These are phyloP conservation scores for Gentiana dahurica DNA, from an alignment of 257 asterid species.

Conservation along the genomic window DNA sequence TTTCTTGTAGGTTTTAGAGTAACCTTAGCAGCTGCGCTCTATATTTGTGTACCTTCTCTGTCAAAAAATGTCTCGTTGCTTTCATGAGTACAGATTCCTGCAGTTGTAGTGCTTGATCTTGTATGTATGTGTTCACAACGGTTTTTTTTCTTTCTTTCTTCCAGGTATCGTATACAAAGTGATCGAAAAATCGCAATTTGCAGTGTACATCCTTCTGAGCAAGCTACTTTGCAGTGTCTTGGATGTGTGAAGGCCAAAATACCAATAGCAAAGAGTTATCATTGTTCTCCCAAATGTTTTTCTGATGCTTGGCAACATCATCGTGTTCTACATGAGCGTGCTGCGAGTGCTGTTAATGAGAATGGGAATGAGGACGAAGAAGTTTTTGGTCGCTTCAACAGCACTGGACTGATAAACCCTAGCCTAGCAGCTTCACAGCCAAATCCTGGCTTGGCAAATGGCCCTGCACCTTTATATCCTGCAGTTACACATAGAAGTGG, in stretches of 20 bases:
- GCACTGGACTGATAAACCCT: conserved; percentile 39
- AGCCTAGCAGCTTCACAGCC: conserved; percentile 42
- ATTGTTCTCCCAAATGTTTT: conserved; percentile 85
- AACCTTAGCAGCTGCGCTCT: no score
- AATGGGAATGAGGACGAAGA: conserved; percentile 90
- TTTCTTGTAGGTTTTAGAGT: no score
- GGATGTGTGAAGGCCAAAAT: conserved; percentile 87
- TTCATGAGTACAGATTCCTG: not conserved
- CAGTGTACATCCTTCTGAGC: conserved; percentile 88
- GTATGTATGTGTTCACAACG: not conserved
- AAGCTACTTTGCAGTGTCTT: conserved; percentile 88
- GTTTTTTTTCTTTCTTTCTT: conserved; percentile 5
- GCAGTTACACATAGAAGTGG: conserved; percentile 71
- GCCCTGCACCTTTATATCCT: conserved; percentile 55
- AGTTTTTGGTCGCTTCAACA: conserved; percentile 65
- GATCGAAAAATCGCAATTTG: conserved; percentile 81
- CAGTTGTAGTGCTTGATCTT: not conserved
- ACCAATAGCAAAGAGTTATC: conserved; percentile 78
- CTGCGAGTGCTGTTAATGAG: conserved; percentile 63
- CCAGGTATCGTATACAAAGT: conserved; percentile 95
- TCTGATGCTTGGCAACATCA: conserved; percentile 95
- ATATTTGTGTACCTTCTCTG: no score
- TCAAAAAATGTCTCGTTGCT: no score
- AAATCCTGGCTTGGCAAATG: conserved; percentile 50
- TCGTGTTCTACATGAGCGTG: conserved; percentile 89